phyloP scores from a whole-genome alignment of 1,284 basidiomycete species.

The Ustilago vetiveriae region DNA sequence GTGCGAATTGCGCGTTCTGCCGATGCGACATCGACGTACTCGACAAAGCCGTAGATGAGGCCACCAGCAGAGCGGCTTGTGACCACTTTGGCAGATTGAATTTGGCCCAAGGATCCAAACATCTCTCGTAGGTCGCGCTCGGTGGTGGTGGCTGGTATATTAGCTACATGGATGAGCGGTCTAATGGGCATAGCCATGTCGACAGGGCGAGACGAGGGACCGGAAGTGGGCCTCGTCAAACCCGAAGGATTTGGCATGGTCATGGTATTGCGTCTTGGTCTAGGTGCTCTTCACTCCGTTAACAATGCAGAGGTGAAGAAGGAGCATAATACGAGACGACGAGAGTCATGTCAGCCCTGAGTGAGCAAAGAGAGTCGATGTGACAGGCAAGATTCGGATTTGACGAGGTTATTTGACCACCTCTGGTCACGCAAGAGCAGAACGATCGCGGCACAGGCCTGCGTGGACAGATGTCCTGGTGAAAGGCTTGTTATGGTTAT shows the following conservation, averaged over 20 bases:
- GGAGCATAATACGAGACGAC: no score
- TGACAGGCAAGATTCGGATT: not conserved
- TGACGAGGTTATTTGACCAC: no score
- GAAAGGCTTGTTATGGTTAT: no score
- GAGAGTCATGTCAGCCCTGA: no score
- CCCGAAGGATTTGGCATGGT: slow-evolving; percentile 16
- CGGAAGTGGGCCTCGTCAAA: slow-evolving; percentile 3
- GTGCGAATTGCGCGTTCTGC: slow-evolving; percentile 96
- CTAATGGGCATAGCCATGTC: slow-evolving; percentile 14
- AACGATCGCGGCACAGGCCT: no score
- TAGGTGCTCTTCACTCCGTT: not conserved
- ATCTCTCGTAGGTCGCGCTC: slow-evolving; percentile 85
- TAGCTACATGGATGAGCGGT: slow-evolving; percentile 34
- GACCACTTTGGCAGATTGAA: slow-evolving; percentile 98
- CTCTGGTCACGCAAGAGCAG: no score
- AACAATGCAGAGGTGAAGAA: no score
- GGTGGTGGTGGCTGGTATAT: slow-evolving; percentile 86
- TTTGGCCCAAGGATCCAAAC: slow-evolving; percentile 91
- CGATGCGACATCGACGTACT: slow-evolving; percentile 90
- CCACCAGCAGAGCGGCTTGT: slow-evolving; percentile 80
- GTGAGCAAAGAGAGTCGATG: no score
- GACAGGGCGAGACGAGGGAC: slow-evolving; percentile 11
- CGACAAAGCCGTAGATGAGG: slow-evolving; percentile 97
- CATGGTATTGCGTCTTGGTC: slow-evolving; percentile 5
- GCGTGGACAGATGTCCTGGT: no score